Evolutionary conservation across 768 basidiomycete genomes (phyloP).

Genomic region (Panaeolus cyanescens): DNA sequence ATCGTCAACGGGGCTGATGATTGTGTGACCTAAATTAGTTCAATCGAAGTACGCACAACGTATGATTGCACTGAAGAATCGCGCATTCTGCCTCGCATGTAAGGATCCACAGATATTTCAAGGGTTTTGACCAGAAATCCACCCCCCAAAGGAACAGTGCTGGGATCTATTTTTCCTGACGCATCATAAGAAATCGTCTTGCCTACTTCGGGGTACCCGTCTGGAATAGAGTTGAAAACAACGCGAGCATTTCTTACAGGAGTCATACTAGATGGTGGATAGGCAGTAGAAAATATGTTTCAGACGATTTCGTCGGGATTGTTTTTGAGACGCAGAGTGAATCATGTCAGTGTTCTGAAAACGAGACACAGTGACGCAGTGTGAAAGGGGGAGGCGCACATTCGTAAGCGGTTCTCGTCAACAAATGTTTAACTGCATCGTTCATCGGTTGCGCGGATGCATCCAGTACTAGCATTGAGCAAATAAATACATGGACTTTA

Average conservation of each 20-base stretch:
- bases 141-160: conserved; percentile 44
- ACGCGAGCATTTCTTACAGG: conserved; percentile 34
- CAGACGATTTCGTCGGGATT: background rate
- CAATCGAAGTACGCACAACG: conserved; percentile 22
- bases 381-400: background rate
- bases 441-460: no score
- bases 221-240: conserved; percentile 38
- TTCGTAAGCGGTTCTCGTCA: no score
- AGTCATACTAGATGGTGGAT: conserved; percentile 20
- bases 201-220: conserved; percentile 39
- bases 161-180: conserved; percentile 49
- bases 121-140: conserved; percentile 54
- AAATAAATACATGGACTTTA: background rate
- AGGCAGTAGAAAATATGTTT: background rate
- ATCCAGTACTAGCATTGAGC: no score
- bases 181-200: conserved; percentile 47
- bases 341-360: background rate
- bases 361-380: background rate
- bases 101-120: conserved; percentile 45
- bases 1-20: background rate
- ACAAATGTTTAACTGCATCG: no score
- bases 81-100: conserved; percentile 43
- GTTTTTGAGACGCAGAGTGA: background rate
- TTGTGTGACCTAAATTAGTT: no score
- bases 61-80: conserved; percentile 26